phyloP scores from a whole-genome alignment of 1,284 basidiomycete species.

The Laetiporus sulphureus region DNA sequence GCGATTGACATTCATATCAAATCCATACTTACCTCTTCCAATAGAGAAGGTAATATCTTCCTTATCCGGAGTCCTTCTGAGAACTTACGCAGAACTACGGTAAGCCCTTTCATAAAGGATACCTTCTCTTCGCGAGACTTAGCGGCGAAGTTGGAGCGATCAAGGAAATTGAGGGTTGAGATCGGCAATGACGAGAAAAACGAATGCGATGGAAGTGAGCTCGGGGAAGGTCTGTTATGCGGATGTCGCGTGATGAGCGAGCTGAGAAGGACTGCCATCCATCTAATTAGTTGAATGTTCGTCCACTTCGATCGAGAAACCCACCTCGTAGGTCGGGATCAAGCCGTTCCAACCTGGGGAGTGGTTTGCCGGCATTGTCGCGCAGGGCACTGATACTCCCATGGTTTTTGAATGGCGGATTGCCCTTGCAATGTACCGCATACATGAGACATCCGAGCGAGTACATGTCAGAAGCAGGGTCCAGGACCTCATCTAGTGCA shows the following conservation, averaged over 20 bases:
- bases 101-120: slow-evolving; percentile 90
- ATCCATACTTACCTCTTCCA: slow-evolving; percentile 71
- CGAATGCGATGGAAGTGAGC: slow-evolving; percentile 71
- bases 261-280: slow-evolving; percentile 59
- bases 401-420: slow-evolving; percentile 84
- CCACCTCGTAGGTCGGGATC: slow-evolving; percentile 68
- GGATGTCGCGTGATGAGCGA: slow-evolving; percentile 78
- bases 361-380: slow-evolving; percentile 67
- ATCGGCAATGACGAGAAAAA: slow-evolving; percentile 98
- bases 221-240: slow-evolving; percentile 67
- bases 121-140: slow-evolving; percentile 95
- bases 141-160: slow-evolving; percentile 90
- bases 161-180: slow-evolving; percentile 94
- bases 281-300: not conserved
- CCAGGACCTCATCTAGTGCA: slow-evolving; percentile 82
- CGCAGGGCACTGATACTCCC: slow-evolving; percentile 78
- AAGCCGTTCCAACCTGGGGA: slow-evolving; percentile 52
- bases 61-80: slow-evolving; percentile 82
- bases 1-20: slow-evolving; percentile 1
- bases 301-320: slow-evolving; percentile 1
- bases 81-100: slow-evolving; percentile 79
- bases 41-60: slow-evolving; percentile 91
- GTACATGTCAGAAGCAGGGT: slow-evolving; percentile 91
- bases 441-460: slow-evolving; percentile 89
- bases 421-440: slow-evolving; percentile 84